Percentiles rank a stretch among this genome's conserved stretches.
Conservation (phyloP, 345 rosid species). For the Cardamine occulta region DNA sequence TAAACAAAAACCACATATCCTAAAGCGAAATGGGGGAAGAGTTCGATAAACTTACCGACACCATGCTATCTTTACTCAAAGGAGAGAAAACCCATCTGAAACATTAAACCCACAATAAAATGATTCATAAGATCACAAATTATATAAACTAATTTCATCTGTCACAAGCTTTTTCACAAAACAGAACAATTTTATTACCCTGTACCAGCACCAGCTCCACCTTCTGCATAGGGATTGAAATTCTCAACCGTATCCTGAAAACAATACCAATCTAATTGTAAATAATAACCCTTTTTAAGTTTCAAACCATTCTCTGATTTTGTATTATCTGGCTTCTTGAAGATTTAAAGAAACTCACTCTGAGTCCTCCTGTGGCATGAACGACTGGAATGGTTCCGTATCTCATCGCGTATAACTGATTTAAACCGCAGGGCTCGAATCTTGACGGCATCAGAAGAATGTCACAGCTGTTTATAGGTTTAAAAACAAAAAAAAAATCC, state of each 20-base stretch:
- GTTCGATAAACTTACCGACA: constrained; percentile 53
- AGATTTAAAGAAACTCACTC: constrained; percentile 56
- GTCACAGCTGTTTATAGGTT: constrained; percentile 69
- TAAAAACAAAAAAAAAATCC: neutral
- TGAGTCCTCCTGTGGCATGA: constrained; percentile 92
- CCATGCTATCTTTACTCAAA: constrained; percentile 72
- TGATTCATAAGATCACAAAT: constrained; percentile 6
- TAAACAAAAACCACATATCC: neutral
- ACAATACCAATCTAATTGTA: neutral
- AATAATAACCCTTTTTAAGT: neutral
- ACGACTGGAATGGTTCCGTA: constrained; percentile 95
- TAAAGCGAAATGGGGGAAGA: neutral
- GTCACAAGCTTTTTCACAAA: neutral
- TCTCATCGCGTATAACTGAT: constrained; percentile 97
- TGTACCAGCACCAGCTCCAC: constrained; percentile 73
- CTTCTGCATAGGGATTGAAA: constrained; percentile 74
- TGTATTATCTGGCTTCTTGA: neutral
- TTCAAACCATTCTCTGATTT: neutral
- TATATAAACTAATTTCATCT: constrained; percentile 7
- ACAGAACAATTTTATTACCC: constrained; percentile 58
- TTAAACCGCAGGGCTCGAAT: constrained; percentile 95
- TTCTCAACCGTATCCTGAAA: constrained; percentile 86
- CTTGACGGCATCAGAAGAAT: constrained; percentile 97
- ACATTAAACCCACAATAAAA: constrained; percentile 2
- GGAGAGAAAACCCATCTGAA: constrained; percentile 93